Base-by-base conservation (phyloP, 2,329 filamentous ascomycete genomes). In the Coccinonectria pachysandricola region DNA sequence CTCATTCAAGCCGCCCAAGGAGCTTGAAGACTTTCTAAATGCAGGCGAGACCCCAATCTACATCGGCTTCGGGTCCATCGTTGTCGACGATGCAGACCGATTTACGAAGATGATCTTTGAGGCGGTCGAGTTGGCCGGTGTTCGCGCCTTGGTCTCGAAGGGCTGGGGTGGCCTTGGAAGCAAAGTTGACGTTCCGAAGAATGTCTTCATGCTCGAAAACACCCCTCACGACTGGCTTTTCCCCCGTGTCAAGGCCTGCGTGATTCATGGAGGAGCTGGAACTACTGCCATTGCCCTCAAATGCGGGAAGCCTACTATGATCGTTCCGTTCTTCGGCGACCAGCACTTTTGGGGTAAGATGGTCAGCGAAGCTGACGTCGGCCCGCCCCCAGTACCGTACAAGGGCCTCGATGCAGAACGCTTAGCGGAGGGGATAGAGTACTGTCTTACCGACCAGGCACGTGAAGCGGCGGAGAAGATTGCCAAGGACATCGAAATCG, bases 141-240 rank as follows among this genome's bases (percentile, higher is more conserved):
- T 82, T 3, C 67, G 80, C 8, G 79, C 79, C 0, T 53, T 86
- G 6, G 75, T 86, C 0, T 81, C 75, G 1, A 81, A 81, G 46
- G 80, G 80, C 4, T 86, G 80, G 80, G 78, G 79, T 19, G 77
- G 75, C 0, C 56, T 85, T 3, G 80, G 80, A 4, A 64, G 63
- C 5, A n/a, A n/a, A n/a, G 57, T 59, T 6, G 52, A 68, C 17
- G 59, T 68, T 0, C 71, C 75, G 0, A 74, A 79, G 1, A 70
- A 75, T 34, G 60, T 85, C 28, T 81, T 69, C 52, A 71, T 85
- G 68, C 64, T 86, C 4, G 79, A 74, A 18, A 83, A 84, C 40
- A 78, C 69, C 0, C 80, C 79, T 0, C 79, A 85, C 44, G 79
- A 85, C 51, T 86, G 80, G 79, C 59, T 86, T 0, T 85, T 85